Conservation (phyloP, 129 eudicot genomes). For the Tagetes patula region DNA sequence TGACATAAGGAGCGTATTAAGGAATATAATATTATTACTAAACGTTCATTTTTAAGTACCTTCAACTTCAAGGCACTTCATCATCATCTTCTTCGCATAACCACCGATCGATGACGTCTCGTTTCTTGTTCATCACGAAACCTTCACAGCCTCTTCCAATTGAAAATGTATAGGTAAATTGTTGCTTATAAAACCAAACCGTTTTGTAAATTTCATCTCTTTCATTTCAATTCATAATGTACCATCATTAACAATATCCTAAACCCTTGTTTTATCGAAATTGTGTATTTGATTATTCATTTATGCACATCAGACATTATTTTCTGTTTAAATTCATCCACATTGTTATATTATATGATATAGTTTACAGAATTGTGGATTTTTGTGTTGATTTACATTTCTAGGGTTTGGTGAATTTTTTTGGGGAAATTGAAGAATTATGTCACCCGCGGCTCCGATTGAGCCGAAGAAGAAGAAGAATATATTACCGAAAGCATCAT, state of each 20-base stretch:
- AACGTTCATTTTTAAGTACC: background rate
- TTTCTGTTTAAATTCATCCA: background rate
- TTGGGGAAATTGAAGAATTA: constrained; percentile 12
- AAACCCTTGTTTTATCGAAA: too few species aligned
- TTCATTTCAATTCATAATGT: too few species aligned
- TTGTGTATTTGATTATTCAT: too few species aligned
- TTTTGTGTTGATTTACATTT: constrained; percentile 6
- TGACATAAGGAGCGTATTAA: background rate
- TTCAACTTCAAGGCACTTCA: background rate
- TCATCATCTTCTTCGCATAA: background rate
- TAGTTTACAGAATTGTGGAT: constrained; percentile 8
- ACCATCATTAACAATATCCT: too few species aligned
- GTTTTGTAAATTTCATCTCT: too few species aligned
- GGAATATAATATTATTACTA: background rate
- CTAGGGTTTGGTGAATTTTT: constrained; percentile 32
- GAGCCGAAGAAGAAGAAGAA: constrained; percentile 32
- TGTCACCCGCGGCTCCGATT: constrained; percentile 44
- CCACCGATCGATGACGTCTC: background rate
- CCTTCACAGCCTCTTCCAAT: background rate
- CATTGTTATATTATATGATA: background rate
- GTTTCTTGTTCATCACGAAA: constrained; percentile 22
- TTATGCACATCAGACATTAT: too few species aligned
- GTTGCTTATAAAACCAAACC: background rate
- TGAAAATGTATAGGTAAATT: background rate
- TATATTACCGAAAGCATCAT: constrained; percentile 35